Percentiles rank a stretch among this genome's conserved stretches.
Conservation (phyloP, 2,329 filamentous ascomycete species). For the Trematosphaeria pertusa region DNA sequence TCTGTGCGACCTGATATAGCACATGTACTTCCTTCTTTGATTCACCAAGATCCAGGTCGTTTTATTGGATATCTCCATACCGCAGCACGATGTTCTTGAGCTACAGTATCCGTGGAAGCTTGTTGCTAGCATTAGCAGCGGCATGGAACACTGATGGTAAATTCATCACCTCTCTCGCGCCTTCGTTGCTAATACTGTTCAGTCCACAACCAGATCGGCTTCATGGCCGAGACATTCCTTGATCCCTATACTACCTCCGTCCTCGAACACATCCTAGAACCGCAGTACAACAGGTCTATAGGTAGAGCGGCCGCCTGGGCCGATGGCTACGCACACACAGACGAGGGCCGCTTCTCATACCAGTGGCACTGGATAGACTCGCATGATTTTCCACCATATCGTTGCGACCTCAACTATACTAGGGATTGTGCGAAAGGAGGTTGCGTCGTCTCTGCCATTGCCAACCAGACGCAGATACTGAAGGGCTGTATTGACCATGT, state of each 20-base stretch:
- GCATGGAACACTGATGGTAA: constrained; percentile 46
- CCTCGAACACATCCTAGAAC: constrained; percentile 46
- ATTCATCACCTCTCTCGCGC: neutral
- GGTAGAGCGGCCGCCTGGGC: constrained; percentile 51
- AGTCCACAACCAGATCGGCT: constrained; percentile 52
- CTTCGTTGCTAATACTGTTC: constrained; percentile 11
- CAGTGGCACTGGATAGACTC: constrained; percentile 53
- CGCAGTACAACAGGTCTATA: constrained; percentile 49
- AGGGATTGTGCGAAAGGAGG: constrained; percentile 48
- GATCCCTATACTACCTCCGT: constrained; percentile 38
- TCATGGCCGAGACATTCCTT: constrained; percentile 48
- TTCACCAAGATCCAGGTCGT: too few species aligned
- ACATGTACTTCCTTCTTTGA: neutral
- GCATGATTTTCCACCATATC: constrained; percentile 40
- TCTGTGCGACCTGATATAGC: neutral
- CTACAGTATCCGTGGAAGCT: constrained; percentile 13
- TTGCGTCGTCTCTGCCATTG: constrained; percentile 52
- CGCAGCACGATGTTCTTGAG: too few species aligned
- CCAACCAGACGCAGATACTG: constrained; percentile 51
- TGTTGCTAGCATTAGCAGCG: constrained; percentile 20
- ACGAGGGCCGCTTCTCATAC: constrained; percentile 50
- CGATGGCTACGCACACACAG: constrained; percentile 48
- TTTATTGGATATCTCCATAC: too few species aligned
- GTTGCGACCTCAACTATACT: constrained; percentile 46
- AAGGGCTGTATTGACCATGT: constrained; percentile 42